phyloP scores from a whole-genome alignment of 2,329 filamentous ascomycete species.

The Colletotrichum sp. region DNA sequence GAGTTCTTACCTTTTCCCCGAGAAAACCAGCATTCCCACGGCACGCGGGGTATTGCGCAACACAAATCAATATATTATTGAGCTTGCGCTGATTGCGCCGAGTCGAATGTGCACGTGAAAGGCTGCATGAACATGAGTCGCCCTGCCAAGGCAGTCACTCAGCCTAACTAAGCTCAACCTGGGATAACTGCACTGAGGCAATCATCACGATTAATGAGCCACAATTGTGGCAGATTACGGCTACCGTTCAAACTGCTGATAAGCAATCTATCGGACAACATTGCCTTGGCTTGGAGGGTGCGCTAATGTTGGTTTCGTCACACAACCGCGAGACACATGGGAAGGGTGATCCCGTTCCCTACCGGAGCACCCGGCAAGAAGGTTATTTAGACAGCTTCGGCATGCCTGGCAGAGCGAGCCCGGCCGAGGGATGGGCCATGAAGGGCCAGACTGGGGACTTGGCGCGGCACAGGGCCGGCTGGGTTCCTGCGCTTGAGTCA shows the following conservation, averaged over 20 bases:
- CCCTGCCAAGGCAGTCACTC: background rate
- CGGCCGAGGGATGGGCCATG: background rate
- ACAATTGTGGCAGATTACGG: background rate
- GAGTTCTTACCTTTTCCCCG: background rate
- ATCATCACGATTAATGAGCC: background rate
- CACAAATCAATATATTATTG: background rate
- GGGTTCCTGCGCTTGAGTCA: background rate
- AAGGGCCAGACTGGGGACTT: background rate
- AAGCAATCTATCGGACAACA: background rate
- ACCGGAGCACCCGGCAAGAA: background rate
- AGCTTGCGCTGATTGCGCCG: background rate
- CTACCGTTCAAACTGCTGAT: background rate
- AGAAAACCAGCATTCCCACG: background rate
- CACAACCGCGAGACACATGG: background rate
- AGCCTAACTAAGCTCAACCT: background rate
- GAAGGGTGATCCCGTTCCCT: background rate
- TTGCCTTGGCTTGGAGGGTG: background rate
- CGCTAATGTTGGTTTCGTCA: background rate
- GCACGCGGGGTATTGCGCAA: background rate
- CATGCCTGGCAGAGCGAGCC: background rate
- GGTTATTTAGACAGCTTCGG: background rate
- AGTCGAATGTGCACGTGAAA: background rate
- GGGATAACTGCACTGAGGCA: background rate
- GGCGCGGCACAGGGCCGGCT: background rate
- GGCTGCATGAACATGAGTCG: background rate